A percentile compares a stretch with the other conserved stretches of the same genome.
Conservation (phyloP, 2,329 filamentous ascomycete genomes). For the Pseudogymnoascus sp. region DNA sequence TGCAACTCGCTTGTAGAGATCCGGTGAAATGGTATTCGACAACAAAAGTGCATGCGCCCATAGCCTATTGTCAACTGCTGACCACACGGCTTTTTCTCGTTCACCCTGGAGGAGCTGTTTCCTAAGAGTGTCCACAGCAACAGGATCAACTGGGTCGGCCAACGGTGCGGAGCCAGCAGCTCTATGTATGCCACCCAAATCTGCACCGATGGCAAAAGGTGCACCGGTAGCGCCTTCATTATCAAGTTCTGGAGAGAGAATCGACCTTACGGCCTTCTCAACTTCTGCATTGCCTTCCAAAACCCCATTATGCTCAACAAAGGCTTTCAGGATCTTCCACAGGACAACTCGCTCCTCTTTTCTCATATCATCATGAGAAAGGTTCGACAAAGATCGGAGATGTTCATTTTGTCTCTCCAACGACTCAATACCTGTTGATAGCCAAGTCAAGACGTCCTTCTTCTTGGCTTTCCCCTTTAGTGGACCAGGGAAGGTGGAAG, state of each 20-base stretch:
- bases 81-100: constrained; percentile 86
- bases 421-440: constrained; percentile 65
- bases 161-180: constrained; percentile 33
- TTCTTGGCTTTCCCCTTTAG: constrained; percentile 88
- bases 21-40: constrained; percentile 66
- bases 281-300: constrained; percentile 67
- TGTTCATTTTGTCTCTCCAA: constrained; percentile 50
- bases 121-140: constrained; percentile 64
- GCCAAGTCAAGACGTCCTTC: constrained; percentile 82
- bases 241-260: constrained; percentile 57
- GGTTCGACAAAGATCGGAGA: constrained; percentile 40
- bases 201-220: constrained; percentile 32
- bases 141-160: constrained; percentile 62
- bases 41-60: constrained; percentile 97
- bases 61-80: constrained; percentile 82
- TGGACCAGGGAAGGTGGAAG: constrained; percentile 82
- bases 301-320: constrained; percentile 79
- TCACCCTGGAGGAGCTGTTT: constrained; percentile 70
- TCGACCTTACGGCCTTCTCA: constrained; percentile 65
- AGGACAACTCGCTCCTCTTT: constrained; percentile 72
- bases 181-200: constrained; percentile 35
- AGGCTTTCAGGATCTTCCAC: constrained; percentile 76
- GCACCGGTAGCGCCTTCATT: constrained; percentile 20
- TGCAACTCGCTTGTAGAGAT: constrained; percentile 85
- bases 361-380: constrained; percentile 59